Percentiles rank a stretch among this genome's conserved stretches.
Evolutionary conservation across 148 eudicot species (phyloP).

Genomic region (Suaeda aralocaspica): DNA sequence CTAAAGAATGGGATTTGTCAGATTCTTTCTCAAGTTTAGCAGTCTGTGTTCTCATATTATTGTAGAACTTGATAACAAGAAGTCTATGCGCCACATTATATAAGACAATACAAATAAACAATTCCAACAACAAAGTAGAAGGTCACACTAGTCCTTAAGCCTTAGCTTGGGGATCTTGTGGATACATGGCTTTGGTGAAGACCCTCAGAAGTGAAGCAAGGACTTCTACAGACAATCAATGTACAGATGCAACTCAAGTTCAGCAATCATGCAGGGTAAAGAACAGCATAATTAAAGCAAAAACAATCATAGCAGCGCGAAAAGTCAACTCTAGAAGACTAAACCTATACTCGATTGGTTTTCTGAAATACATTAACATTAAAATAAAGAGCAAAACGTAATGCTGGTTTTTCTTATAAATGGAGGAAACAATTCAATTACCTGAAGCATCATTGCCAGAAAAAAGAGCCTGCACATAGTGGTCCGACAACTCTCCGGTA

Average conservation of each 20-base stretch:
- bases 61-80: slow-evolving; percentile 76
- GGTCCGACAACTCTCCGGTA: slow-evolving; percentile 75
- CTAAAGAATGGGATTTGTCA: slow-evolving; percentile 42
- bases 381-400: no score
- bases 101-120: slow-evolving; percentile 56
- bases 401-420: no score
- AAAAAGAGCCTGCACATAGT: slow-evolving; percentile 74
- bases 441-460: slow-evolving; percentile 87
- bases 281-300: no score
- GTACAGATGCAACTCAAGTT: no score
- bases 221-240: slow-evolving; percentile 51
- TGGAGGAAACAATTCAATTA: no score
- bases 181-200: slow-evolving; percentile 76
- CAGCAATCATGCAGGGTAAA: no score
- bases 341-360: no score
- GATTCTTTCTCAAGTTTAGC: slow-evolving; percentile 49
- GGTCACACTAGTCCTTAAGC: slow-evolving; percentile 79
- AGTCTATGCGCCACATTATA: slow-evolving; percentile 70
- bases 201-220: slow-evolving; percentile 73
- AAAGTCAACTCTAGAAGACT: no score
- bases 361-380: no score
- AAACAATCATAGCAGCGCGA: no score
- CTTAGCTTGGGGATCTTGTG: slow-evolving; percentile 68
- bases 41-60: slow-evolving; percentile 60
- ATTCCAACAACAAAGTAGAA: slow-evolving; percentile 81